A percentile compares a stretch with the other conserved stretches of the same genome.
These are phyloP conservation scores for Penicillium daleae DNA, from an alignment of 495 filamentous ascomycete genomes.

Conservation along the genomic window DNA sequence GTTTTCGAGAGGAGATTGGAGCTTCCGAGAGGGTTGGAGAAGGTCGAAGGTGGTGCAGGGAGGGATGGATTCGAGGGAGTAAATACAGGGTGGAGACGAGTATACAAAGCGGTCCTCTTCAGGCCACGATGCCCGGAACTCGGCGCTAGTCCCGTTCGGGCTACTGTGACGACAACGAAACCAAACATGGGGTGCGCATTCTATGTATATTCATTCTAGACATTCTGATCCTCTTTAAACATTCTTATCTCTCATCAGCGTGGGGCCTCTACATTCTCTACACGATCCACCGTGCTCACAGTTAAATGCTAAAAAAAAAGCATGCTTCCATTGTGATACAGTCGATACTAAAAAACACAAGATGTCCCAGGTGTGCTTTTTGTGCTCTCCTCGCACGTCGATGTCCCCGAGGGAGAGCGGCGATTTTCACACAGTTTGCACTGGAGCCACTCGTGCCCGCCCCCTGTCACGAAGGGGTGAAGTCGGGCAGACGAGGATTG, in stretches of 20 bases:
- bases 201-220: conserved; percentile 7
- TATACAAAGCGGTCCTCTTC: conserved; percentile 38
- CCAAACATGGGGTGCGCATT: conserved; percentile 14
- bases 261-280: conserved; percentile 9
- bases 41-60: conserved; percentile 10
- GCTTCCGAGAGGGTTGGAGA: conserved; percentile 8
- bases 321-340: conserved; percentile 28
- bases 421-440: conserved; percentile 21
- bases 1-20: conserved; percentile 5
- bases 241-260: neutral
- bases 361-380: conserved; percentile 21
- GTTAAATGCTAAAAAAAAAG: conserved; percentile 5
- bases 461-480: neutral
- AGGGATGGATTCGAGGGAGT: conserved; percentile 24
- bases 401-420: neutral
- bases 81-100: conserved; percentile 30
- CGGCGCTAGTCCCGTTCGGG: conserved; percentile 37
- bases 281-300: neutral
- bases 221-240: no score
- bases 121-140: conserved; percentile 52
- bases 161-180: conserved; percentile 38
- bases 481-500: conserved; percentile 20
- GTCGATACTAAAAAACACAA: conserved; percentile 13
- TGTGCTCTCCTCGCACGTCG: conserved; percentile 10
- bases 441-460: conserved; percentile 19